phyloP scores from a whole-genome alignment of 805 yeast genomes.

The Yarrowia osloensis region DNA sequence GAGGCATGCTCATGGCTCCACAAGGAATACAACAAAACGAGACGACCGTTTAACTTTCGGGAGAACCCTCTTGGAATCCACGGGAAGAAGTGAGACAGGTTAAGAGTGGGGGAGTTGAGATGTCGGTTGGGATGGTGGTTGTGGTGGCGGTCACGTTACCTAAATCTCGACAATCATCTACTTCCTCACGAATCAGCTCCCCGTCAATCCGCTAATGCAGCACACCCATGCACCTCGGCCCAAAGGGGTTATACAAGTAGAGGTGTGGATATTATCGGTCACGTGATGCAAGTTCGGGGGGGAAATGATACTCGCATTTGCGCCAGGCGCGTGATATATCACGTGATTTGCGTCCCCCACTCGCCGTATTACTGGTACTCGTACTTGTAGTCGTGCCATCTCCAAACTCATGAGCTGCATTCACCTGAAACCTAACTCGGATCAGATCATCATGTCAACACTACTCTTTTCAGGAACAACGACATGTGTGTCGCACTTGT shows the following conservation, averaged over 20 bases:
- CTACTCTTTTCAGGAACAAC: constrained; percentile 50
- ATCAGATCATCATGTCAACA: constrained; percentile 11
- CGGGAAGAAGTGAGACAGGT: not conserved
- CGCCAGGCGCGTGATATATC: no score
- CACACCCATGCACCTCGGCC: constrained; percentile 9
- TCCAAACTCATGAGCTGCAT: not conserved
- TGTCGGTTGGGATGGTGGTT: not conserved
- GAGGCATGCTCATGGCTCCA: no score
- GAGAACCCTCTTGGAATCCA: not conserved
- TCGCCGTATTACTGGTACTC: no score
- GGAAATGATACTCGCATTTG: no score
- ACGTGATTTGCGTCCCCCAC: no score
- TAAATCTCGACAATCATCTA: no score
- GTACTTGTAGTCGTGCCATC: no score
- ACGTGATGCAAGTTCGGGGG: no score
- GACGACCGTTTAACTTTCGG: not conserved
- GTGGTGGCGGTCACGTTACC: not conserved
- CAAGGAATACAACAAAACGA: not conserved
- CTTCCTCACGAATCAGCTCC: no score
- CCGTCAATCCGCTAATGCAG: no score
- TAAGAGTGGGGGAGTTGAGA: no score
- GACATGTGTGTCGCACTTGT: constrained; percentile 49
- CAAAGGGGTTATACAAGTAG: not conserved
- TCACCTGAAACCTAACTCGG: not conserved
- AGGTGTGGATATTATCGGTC: no score